Conservation (phyloP, 352 stramenopile species). For the Globisporangium orthogonon region DNA sequence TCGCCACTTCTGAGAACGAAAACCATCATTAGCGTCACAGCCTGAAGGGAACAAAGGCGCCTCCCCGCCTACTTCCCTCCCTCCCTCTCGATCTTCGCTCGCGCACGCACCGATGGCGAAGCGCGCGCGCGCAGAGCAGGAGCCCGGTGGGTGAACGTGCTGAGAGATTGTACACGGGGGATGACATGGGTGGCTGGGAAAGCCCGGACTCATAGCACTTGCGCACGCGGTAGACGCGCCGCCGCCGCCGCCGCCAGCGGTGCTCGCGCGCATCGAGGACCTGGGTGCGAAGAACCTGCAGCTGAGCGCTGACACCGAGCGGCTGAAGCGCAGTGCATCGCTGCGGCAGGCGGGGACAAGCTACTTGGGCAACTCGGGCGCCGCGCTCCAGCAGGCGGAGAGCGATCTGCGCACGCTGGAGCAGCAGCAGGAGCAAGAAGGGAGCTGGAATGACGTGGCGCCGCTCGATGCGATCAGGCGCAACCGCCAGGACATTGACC, state of each 20-base stretch:
- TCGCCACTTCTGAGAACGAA: too few relatives aligned
- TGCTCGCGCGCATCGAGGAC: conserved; percentile 16
- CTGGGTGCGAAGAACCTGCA: conserved; percentile 27
- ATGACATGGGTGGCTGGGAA: neutral
- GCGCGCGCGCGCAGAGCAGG: neutral
- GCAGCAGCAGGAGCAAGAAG: conserved; percentile 16
- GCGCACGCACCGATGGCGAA: neutral
- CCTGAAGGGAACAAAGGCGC: too few relatives aligned
- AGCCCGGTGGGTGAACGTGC: neutral
- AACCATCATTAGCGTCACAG: too few relatives aligned
- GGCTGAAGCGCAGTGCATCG: conserved; percentile 30
- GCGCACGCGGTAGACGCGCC: neutral
- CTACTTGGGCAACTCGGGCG: conserved; percentile 5
- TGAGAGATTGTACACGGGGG: too few relatives aligned
- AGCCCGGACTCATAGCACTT: neutral
- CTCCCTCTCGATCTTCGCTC: neutral
- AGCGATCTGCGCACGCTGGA: conserved; percentile 33
- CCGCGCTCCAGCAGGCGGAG: conserved; percentile 29
- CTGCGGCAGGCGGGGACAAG: conserved; percentile 28
- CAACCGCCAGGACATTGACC: conserved; percentile 19
- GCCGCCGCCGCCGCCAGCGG: conserved; percentile 4
- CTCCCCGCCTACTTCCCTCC: too few relatives aligned
- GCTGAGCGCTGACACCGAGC: conserved; percentile 30
- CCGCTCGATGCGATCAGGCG: conserved; percentile 9
- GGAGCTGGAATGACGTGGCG: neutral